phyloP scores from a whole-genome alignment of 441 rosid genomes.

The Sinapis alba region DNA sequence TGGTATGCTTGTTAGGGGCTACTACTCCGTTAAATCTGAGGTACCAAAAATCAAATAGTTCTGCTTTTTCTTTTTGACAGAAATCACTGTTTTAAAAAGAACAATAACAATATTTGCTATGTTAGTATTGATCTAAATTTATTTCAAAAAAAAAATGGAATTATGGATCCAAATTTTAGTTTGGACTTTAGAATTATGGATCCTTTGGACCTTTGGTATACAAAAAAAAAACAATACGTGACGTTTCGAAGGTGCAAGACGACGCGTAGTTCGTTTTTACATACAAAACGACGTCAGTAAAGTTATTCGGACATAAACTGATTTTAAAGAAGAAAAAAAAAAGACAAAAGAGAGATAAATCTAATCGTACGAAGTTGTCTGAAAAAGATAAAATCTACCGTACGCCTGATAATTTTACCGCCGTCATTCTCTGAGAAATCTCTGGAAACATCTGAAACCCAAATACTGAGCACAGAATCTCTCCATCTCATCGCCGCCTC shows the following conservation, averaged over 20 bases:
- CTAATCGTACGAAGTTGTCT: conserved; percentile 12
- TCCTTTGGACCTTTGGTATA: too few relatives aligned
- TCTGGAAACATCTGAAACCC: conserved; percentile 86
- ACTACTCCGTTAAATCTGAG: conserved; percentile 61
- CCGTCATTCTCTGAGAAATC: conserved; percentile 60
- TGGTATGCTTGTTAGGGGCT: conserved; percentile 66
- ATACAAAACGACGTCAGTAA: not conserved
- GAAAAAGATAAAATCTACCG: not conserved
- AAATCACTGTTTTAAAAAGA: not conserved
- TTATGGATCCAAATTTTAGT: not conserved
- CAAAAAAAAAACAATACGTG: conserved; percentile 9
- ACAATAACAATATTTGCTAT: not conserved
- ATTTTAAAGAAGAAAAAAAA: not conserved
- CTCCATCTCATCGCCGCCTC: conserved; percentile 84
- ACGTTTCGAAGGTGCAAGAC: conserved; percentile 7
- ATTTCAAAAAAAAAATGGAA: too few relatives aligned
- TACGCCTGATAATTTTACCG: not conserved
- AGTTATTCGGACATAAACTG: conserved; percentile 6
- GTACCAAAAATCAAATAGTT: conserved; percentile 33
- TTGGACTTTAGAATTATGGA: too few relatives aligned
- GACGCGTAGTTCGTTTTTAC: conserved; percentile 14
- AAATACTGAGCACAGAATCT: conserved; percentile 76
- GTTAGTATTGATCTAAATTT: not conserved
- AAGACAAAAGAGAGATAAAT: not conserved
- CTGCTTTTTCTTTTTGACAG: not conserved